These are phyloP conservation scores for Epithemia pelagica DNA, from an alignment of 108 stramenopile genomes.

Conservation along the genomic window DNA sequence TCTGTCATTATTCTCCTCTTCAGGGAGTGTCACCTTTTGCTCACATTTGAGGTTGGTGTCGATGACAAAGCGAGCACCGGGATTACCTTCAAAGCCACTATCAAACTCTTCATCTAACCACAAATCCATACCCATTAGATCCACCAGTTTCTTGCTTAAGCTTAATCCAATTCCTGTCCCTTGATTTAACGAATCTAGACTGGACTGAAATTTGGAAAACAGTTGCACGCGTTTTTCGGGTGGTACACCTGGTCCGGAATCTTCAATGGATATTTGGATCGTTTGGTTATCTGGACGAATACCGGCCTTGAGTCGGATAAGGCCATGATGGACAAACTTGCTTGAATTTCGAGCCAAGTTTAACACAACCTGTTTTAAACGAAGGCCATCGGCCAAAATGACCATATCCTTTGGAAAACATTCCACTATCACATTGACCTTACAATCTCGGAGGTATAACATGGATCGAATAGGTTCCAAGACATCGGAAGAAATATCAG, in stretches of 20 bases:
- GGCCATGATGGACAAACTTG: slow-evolving; percentile 46
- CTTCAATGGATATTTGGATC: slow-evolving; percentile 19
- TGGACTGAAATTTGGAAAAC: slow-evolving; percentile 34
- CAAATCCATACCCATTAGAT: slow-evolving; percentile 32
- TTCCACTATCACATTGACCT: slow-evolving; percentile 8
- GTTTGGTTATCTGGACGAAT: slow-evolving; percentile 1
- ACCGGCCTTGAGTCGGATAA: slow-evolving; percentile 32
- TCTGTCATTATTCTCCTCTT: not conserved
- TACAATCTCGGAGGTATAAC: slow-evolving; percentile 32
- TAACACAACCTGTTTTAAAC: slow-evolving; percentile 47
- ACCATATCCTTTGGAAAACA: slow-evolving; percentile 10
- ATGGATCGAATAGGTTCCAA: slow-evolving; percentile 30
- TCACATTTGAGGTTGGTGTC: slow-evolving; percentile 7
- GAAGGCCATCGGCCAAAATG: slow-evolving; percentile 34
- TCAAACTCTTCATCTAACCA: slow-evolving; percentile 27
- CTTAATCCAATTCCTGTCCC: slow-evolving; percentile 33
- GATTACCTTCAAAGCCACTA: slow-evolving; percentile 31
- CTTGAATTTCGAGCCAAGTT: slow-evolving; percentile 37
- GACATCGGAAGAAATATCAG: slow-evolving; percentile 41
- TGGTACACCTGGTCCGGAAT: slow-evolving; percentile 39
- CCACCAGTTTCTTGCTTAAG: slow-evolving; percentile 24
- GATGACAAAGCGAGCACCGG: slow-evolving; percentile 34
- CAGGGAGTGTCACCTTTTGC: too few relatives aligned
- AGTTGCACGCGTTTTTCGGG: slow-evolving; percentile 19
- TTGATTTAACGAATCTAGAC: slow-evolving; percentile 24